These are phyloP conservation scores for Pythium phragmitis DNA, from an alignment of 352 stramenopile species.

Conservation along the genomic window DNA sequence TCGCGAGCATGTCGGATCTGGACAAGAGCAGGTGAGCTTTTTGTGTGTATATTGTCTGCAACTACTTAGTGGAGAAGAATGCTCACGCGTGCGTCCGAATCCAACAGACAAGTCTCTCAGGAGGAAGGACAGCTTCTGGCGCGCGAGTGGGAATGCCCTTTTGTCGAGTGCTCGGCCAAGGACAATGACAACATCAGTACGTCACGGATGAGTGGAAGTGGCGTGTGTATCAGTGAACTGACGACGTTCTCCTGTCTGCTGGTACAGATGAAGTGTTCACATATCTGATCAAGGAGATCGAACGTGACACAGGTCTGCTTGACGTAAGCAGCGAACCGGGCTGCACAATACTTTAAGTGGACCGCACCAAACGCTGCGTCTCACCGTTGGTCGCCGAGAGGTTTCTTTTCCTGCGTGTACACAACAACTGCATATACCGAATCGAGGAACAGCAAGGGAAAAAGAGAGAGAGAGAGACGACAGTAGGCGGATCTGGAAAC, in stretches of 20 bases:
- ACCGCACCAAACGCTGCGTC: neutral
- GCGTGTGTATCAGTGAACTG: neutral
- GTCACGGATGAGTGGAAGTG: conserved; percentile 19
- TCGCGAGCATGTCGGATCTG: conserved; percentile 95
- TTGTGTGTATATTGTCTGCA: neutral
- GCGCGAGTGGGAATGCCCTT: conserved; percentile 90
- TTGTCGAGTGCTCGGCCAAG: conserved; percentile 94
- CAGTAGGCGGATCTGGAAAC: neutral
- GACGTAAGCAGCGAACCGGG: conserved; percentile 74
- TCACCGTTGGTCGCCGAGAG: neutral
- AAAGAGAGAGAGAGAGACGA: conserved; percentile 7
- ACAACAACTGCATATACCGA: conserved; percentile 10
- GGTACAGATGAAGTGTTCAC: conserved; percentile 85
- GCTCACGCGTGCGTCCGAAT: neutral
- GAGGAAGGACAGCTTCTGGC: conserved; percentile 89
- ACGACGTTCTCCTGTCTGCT: neutral
- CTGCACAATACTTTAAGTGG: conserved; percentile 76
- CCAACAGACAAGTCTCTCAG: conserved; percentile 66
- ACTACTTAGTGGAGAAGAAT: neutral
- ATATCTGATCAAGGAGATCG: conserved; percentile 90
- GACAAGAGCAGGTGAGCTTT: conserved; percentile 83
- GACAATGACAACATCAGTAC: conserved; percentile 90
- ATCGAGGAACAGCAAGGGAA: conserved; percentile 3
- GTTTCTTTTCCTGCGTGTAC: conserved; percentile 1
- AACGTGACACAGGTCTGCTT: conserved; percentile 84